Evolutionary conservation across 2,329 filamentous ascomycete genomes (phyloP), one percentile per base, ranked within the genome.

Genomic region (Botryotinia convoluta): DNA sequence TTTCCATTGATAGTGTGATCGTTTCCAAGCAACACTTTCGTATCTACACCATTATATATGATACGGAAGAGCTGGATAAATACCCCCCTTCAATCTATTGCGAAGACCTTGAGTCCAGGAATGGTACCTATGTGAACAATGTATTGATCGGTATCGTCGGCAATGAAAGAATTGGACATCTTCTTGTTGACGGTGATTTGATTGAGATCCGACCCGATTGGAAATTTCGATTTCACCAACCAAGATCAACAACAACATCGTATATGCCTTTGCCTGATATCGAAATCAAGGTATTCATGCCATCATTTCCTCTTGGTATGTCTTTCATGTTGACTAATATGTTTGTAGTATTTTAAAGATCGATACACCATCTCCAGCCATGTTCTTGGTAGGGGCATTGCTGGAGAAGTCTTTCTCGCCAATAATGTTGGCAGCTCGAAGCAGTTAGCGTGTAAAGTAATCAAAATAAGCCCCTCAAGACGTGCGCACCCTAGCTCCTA

Each of bases 391-490:
- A 78, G 81, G 48, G 90, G 90, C 9, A 84, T 83, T 3, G 85
- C 85, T 77, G 87, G 87, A 14, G 82, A 82, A 60, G 87, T 92
- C 4, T 85, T 87, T 72, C 82, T 90, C 16, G 88, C 86, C 8
- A 79, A 86, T 4, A 85, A 92, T 26, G 79, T 83, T 37, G 80
- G 80, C 10, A 87, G 86, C 0, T 84, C 85, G 54, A 85, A 84
- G 72, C 92, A 93, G 77, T 76, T 93, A 32, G 91, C 90, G 18
- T 94, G 92, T 83, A 93, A 94, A 77, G 81, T 93, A 14, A 83
- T 92, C 69, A 83, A 87, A 71, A 78, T 91, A 3, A 82, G 83
- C 6, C 29, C 68, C 26, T 68, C 72, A 29, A 72, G 63, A 29
- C 20, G 71, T 9, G 64, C 69, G 20, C 20, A 29, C 12, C 18